Evolutionary conservation across 495 filamentous ascomycete genomes (phyloP), one percentile per base, ranked within the genome.

Genomic region (Darksidea phi): DNA sequence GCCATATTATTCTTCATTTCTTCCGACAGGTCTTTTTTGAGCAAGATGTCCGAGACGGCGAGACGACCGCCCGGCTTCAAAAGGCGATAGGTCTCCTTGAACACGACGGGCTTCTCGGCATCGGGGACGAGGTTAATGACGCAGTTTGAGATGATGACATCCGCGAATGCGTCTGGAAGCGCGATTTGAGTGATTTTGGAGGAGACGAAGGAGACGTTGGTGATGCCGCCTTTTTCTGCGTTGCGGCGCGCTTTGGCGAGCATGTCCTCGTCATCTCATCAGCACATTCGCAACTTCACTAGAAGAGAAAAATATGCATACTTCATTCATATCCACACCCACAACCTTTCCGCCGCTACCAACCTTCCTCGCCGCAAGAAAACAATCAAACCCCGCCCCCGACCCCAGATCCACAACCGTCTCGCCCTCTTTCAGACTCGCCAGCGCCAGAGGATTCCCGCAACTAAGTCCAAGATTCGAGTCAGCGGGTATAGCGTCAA

Each of bases 241-340:
- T 83, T 82, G 12, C 61, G 63, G 10, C 68, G 61, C 15, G 83
- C 81, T 15, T 74, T 72, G 20, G 72, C 70, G 12, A 88, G 73
- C 85, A 88, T 87, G 61, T 82, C 77, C 83, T 85, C n/a, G 28
- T 20, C n/a, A 5, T 21, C 15, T 38, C 4, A 15, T n/a, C 41
- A n/a, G 41, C 41, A 43, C 36, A 38, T 15, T 38, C 36, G 13
- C 13, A n/a, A n/a, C n/a, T n/a, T n/a, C n/a, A n/a, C n/a, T n/a
- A n/a, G n/a, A n/a, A n/a, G n/a, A n/a, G n/a, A n/a, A n/a, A n/a
- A n/a, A n/a, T n/a, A 49, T 26, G 41, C 12, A 42, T 53, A 82
- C 83, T 66, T 84, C 75, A 61, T 79, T 88, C 80, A 88, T 88
- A 70, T 89, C 86, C 20, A 88, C 72, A 15, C 86, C 86, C 52